phyloP scores from a whole-genome alignment of 306 rosid genomes.

The Astragalus membranaceus region DNA sequence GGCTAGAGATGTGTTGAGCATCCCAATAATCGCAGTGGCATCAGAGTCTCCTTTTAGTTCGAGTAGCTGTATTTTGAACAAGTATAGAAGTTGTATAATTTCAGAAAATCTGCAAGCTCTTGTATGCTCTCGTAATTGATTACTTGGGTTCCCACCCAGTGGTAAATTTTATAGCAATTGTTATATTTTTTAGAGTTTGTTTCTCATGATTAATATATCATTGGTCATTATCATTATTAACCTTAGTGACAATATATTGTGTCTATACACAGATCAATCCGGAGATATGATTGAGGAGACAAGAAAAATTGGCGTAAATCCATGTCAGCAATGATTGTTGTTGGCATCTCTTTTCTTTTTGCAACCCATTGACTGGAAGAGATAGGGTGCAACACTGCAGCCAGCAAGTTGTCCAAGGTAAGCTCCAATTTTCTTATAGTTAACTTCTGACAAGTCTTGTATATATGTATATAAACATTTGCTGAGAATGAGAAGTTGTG shows the following conservation, averaged over 20 bases:
- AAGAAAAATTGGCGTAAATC: not conserved
- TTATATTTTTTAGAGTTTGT: not conserved
- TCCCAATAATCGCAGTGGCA: not conserved
- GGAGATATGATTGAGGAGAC: slow-evolving; percentile 4
- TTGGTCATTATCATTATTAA: not conserved
- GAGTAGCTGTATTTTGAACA: not conserved
- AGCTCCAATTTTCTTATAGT: no score
- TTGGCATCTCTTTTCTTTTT: no score
- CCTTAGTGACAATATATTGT: not conserved
- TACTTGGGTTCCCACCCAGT: slow-evolving; percentile 10
- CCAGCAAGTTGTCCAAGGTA: no score
- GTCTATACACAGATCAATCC: not conserved
- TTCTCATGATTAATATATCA: not conserved
- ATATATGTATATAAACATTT: no score
- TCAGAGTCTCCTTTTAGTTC: not conserved
- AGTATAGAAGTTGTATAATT: not conserved
- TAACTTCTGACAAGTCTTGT: no score
- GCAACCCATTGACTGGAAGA: no score
- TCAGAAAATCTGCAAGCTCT: slow-evolving; percentile 17
- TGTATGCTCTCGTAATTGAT: slow-evolving; percentile 2
- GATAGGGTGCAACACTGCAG: no score
- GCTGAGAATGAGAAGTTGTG: no score
- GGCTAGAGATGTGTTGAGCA: slow-evolving; percentile 19
- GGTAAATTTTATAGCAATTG: not conserved
- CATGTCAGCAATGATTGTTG: not conserved